A percentile compares a stretch with the other conserved stretches of the same genome.
Conservation (phyloP, 1,284 basidiomycete species). For the Golubevia pallescens region DNA sequence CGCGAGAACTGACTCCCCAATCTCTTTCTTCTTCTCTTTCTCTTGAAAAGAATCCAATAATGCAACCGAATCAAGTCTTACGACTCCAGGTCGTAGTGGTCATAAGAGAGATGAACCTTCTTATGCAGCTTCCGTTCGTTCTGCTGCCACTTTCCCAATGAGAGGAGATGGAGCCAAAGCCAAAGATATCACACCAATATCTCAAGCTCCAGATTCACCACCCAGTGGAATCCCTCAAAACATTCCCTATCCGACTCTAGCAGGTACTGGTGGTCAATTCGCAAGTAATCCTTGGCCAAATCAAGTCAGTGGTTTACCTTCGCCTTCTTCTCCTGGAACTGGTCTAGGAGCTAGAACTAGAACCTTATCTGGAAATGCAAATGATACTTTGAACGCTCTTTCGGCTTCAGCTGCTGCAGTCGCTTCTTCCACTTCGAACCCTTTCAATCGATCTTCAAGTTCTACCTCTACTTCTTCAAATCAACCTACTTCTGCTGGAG, state of each 20-base stretch:
- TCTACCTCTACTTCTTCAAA: not conserved
- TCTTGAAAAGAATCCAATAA: not conserved
- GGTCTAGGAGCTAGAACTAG: not conserved
- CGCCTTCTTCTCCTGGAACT: not conserved
- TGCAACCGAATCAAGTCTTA: not conserved
- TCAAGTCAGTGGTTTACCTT: not conserved
- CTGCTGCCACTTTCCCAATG: slow-evolving; percentile 53
- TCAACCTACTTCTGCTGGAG: slow-evolving; percentile 5
- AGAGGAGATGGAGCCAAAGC: slow-evolving; percentile 49
- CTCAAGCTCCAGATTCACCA: slow-evolving; percentile 23
- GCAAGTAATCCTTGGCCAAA: slow-evolving; percentile 9
- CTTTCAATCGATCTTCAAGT: not conserved
- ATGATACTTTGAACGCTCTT: not conserved
- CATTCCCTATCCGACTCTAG: slow-evolving; percentile 38
- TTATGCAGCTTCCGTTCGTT: slow-evolving; percentile 45
- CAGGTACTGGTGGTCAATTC: slow-evolving; percentile 17
- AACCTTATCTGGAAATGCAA: not conserved
- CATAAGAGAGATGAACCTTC: slow-evolving; percentile 28
- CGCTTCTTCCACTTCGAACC: not conserved
- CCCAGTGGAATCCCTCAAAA: slow-evolving; percentile 20
- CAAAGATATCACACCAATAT: slow-evolving; percentile 31
- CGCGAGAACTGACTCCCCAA: not conserved
- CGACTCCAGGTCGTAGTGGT: not conserved
- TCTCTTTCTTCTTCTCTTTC: not conserved
- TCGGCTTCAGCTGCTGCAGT: not conserved